phyloP scores from a whole-genome alignment of 108 stramenopile genomes.

The Aureococcus anophagefferens region DNA sequence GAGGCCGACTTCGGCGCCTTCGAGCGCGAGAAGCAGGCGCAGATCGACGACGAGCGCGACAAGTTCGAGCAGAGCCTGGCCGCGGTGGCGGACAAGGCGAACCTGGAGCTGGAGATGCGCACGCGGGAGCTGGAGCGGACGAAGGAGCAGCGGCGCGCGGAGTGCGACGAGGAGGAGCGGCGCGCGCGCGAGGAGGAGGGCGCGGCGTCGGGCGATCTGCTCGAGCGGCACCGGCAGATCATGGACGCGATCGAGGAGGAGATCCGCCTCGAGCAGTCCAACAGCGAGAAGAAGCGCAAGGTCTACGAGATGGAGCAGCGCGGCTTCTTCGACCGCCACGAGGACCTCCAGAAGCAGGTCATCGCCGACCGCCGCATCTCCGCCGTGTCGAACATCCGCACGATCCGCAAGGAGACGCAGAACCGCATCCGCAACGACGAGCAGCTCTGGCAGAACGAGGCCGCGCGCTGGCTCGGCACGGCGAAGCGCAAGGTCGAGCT shows the following conservation, averaged over 20 bases:
- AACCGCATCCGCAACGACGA: constrained; percentile 33
- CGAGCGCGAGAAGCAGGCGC: constrained; percentile 31
- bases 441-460: constrained; percentile 36
- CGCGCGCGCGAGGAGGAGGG: constrained; percentile 40
- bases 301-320: constrained; percentile 19
- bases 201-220: constrained; percentile 23
- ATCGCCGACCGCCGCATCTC: constrained; percentile 26
- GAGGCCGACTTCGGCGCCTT: constrained; percentile 36
- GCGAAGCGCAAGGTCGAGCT: constrained; percentile 40
- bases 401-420: constrained; percentile 23
- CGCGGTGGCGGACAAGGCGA: constrained; percentile 16
- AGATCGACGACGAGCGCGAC: constrained; percentile 30
- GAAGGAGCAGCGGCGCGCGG: constrained; percentile 21
- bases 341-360: constrained; percentile 28
- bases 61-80: constrained; percentile 18
- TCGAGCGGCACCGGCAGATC: constrained; percentile 29
- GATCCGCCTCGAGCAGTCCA: constrained; percentile 14
- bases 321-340: constrained; percentile 29
- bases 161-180: constrained; percentile 28
- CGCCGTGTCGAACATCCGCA: constrained; percentile 17
- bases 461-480: constrained; percentile 35
- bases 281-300: constrained; percentile 3
- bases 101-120: constrained; percentile 35
- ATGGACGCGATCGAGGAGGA: constrained; percentile 32
- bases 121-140: constrained; percentile 35